Evolutionary conservation across 2,329 filamentous ascomycete genomes (phyloP).

Genomic region (Colletotrichum theobromicola): DNA sequence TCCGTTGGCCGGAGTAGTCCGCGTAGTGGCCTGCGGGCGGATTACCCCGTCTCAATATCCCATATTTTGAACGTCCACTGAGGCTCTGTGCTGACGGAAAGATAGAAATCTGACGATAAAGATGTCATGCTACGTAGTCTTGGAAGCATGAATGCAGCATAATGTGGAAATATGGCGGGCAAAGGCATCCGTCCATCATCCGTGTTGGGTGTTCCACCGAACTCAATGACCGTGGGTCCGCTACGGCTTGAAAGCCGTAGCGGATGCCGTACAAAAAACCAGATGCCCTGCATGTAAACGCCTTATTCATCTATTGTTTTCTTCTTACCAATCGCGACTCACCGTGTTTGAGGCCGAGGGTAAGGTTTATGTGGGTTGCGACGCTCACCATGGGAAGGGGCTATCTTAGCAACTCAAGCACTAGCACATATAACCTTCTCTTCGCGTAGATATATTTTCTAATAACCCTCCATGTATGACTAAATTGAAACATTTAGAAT

Average conservation of each 20-base stretch:
- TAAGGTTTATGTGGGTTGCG: neutral
- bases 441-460: neutral
- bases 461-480: neutral
- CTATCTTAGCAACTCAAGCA: neutral
- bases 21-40: neutral
- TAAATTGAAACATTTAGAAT: rapidly evolving
- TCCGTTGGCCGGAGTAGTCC: neutral
- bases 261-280: rapidly evolving
- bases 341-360: neutral
- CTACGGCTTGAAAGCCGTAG: neutral
- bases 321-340: neutral
- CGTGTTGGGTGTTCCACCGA: neutral
- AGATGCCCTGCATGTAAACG: neutral
- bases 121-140: rapidly evolving
- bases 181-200: neutral
- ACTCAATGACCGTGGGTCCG: neutral
- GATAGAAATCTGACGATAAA: neutral
- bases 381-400: neutral
- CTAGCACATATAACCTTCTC: neutral
- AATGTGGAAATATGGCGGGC: neutral
- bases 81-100: neutral
- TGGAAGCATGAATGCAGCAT: neutral
- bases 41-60: neutral
- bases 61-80: neutral
- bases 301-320: rapidly evolving